A percentile compares a stretch with the other conserved stretches of the same genome.
phyloP scores from a whole-genome alignment of 2,329 filamentous ascomycete species.

The Aspergillus sclerotialis region DNA sequence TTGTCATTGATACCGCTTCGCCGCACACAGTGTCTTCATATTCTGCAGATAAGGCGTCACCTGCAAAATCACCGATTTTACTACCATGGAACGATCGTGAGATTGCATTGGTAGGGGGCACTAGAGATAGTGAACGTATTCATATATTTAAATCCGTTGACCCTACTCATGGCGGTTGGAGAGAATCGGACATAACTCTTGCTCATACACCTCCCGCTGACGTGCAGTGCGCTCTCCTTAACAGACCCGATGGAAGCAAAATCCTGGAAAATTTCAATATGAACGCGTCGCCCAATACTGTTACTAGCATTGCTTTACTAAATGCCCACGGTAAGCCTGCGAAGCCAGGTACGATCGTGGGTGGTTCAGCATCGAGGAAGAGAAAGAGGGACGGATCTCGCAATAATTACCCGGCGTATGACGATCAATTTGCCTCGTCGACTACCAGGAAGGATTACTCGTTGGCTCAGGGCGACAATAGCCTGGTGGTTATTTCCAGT shows the following conservation, averaged over 20 bases:
- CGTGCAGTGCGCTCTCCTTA: constrained; percentile 59
- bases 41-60: constrained; percentile 51
- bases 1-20: constrained; percentile 59
- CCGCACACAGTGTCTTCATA: constrained; percentile 59
- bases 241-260: constrained; percentile 68
- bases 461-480: constrained; percentile 58
- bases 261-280: constrained; percentile 74
- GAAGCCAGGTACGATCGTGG: constrained; percentile 43
- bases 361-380: constrained; percentile 30
- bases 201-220: constrained; percentile 53
- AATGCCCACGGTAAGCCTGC: constrained; percentile 50
- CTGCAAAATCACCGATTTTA: constrained; percentile 63
- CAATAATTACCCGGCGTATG: no score
- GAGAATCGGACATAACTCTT: constrained; percentile 58
- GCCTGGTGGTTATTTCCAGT: constrained; percentile 70
- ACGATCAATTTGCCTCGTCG: constrained; percentile 50
- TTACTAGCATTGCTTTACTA: constrained; percentile 63
- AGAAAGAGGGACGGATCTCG: constrained; percentile 38
- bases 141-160: constrained; percentile 60
- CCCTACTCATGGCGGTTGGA: constrained; percentile 51
- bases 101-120: constrained; percentile 69
- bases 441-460: constrained; percentile 70
- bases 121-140: constrained; percentile 57
- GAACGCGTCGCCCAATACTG: constrained; percentile 63
- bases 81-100: constrained; percentile 65